Percentiles rank a stretch among this genome's conserved stretches.
Evolutionary conservation across 352 stramenopile species (phyloP).

Genomic region (Pythium pectinolyticum): DNA sequence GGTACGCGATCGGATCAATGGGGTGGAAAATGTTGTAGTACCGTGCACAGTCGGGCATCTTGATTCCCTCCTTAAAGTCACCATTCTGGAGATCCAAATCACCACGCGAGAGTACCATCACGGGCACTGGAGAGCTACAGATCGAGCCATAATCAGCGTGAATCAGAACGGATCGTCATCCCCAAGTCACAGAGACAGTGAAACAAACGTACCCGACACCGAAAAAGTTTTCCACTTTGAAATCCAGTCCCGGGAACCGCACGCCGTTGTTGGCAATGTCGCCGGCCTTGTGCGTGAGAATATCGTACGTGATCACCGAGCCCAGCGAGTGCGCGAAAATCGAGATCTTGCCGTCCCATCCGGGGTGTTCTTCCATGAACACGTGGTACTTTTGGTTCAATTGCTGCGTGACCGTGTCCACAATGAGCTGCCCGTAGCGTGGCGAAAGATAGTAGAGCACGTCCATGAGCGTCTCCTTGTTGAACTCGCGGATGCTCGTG

Average conservation of each 20-base stretch:
- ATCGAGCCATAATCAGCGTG: neutral
- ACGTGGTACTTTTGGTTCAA: slow-evolving; percentile 90
- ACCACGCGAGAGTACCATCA: slow-evolving; percentile 82
- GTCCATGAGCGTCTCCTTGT: slow-evolving; percentile 94
- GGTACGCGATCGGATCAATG: slow-evolving; percentile 91
- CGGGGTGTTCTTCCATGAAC: slow-evolving; percentile 87
- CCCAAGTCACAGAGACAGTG: too few species aligned
- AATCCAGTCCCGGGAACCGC: slow-evolving; percentile 75
- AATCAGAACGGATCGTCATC: neutral
- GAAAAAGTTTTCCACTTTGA: slow-evolving; percentile 88
- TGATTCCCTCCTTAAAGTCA: slow-evolving; percentile 76
- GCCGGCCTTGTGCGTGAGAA: slow-evolving; percentile 79
- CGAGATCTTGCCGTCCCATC: slow-evolving; percentile 87
- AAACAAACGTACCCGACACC: slow-evolving; percentile 58
- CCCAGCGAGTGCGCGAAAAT: slow-evolving; percentile 90
- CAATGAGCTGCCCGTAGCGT: slow-evolving; percentile 89
- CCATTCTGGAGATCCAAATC: slow-evolving; percentile 77
- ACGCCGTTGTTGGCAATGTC: slow-evolving; percentile 67
- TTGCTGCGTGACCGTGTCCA: slow-evolving; percentile 88
- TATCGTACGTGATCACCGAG: slow-evolving; percentile 91
- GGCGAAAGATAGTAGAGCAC: slow-evolving; percentile 93
- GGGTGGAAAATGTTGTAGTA: slow-evolving; percentile 93
- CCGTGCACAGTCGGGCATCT: slow-evolving; percentile 72
- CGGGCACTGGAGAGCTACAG: slow-evolving; percentile 72
- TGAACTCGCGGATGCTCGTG: slow-evolving; percentile 89